Evolutionary conservation across 371 early-diverging fungal genomes (phyloP).

Genomic region (Polyrhizophydium stewartii): DNA sequence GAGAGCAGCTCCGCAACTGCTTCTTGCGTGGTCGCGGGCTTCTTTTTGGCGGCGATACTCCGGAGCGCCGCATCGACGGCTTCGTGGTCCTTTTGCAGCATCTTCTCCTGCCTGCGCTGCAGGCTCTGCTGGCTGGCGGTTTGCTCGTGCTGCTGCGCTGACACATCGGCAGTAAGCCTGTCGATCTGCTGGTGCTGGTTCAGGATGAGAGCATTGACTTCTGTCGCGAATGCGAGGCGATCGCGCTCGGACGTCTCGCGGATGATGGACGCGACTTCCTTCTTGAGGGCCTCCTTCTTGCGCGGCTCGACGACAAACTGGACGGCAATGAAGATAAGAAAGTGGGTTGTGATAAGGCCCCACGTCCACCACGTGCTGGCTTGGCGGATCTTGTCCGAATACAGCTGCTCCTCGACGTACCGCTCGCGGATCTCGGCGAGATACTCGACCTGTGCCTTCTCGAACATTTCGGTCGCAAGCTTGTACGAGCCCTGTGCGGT

Average conservation of each 20-base stretch:
- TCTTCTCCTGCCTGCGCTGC: no score
- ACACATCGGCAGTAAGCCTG: no score
- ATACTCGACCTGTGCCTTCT: conserved; percentile 30
- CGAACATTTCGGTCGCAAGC: conserved; percentile 32
- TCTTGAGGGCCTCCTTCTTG: conserved; percentile 7
- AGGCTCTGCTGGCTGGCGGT: no score
- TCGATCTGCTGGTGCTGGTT: no score
- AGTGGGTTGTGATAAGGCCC: conserved; percentile 38
- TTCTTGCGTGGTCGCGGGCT: no score
- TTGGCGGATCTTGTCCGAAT: conserved; percentile 93
- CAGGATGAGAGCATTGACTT: no score
- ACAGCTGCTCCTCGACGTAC: conserved; percentile 82
- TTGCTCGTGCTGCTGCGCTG: no score
- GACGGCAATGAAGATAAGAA: conserved; percentile 29
- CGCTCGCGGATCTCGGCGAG: conserved; percentile 41
- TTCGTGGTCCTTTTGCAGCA: no score
- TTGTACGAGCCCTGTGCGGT: conserved; percentile 58
- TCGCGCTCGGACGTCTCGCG: conserved; percentile 10
- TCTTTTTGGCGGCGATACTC: no score
- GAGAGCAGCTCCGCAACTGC: no score
- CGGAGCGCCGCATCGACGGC: no score
- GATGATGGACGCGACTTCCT: not conserved
- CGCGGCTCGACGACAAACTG: conserved; percentile 34
- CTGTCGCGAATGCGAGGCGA: not conserved
- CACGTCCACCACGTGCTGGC: conserved; percentile 64